Conservation (phyloP, 179 eudicot genomes). For the Drosera spatulata region DNA sequence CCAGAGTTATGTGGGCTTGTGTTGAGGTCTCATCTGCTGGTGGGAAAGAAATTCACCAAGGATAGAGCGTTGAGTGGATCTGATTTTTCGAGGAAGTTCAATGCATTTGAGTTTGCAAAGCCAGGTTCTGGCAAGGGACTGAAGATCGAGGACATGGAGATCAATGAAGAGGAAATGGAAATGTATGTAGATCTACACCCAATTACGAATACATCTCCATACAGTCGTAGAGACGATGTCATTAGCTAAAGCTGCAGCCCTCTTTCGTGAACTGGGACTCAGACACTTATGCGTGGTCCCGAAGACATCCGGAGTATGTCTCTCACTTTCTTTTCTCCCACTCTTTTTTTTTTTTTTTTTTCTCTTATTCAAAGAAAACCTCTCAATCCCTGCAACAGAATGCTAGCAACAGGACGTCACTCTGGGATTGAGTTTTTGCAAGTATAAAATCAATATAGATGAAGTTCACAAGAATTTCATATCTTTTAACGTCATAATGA, state of each 20-base stretch:
- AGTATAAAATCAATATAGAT: too few relatives aligned
- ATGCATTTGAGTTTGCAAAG: constrained; percentile 19
- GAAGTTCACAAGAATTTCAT: too few relatives aligned
- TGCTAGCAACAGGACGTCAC: background rate
- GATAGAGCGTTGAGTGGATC: constrained; percentile 8
- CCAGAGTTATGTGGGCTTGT: constrained; percentile 21
- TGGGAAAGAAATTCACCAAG: constrained; percentile 15
- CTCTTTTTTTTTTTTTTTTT: too few relatives aligned
- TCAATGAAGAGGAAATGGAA: constrained; percentile 22
- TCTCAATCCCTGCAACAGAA: background rate
- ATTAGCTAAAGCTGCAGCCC: constrained; percentile 18
- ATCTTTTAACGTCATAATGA: background rate
- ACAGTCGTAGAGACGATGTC: constrained; percentile 26
- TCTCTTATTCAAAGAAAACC: background rate
- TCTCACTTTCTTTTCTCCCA: background rate
- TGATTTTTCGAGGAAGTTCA: constrained; percentile 6
- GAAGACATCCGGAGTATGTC: constrained; percentile 17
- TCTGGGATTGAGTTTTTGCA: too few relatives aligned
- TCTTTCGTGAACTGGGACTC: constrained; percentile 22
- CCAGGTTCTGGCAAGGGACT: too few relatives aligned
- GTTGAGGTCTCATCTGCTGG: constrained; percentile 19
- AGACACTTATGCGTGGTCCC: constrained; percentile 27
- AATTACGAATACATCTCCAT: constrained; percentile 22
- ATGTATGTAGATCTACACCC: constrained; percentile 32
- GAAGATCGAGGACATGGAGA: constrained; percentile 14